These are phyloP conservation scores for Phyllosticta capitalensis DNA, from an alignment of 2,329 filamentous ascomycete species.

Conservation along the genomic window DNA sequence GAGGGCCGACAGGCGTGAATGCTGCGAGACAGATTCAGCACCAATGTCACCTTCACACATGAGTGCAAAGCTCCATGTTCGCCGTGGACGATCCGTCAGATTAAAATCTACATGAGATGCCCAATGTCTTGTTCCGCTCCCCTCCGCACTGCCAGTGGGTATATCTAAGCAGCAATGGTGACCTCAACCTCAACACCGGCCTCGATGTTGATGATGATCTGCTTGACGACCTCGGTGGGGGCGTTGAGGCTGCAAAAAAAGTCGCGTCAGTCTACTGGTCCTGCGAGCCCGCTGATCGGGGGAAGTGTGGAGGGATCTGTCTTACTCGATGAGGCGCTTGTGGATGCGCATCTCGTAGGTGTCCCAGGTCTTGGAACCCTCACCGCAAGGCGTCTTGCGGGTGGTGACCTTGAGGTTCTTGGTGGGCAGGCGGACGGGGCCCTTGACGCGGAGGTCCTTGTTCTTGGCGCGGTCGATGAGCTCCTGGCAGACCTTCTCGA, in stretches of 20 bases:
- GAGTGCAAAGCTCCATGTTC: neutral
- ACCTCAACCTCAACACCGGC: constrained; percentile 90
- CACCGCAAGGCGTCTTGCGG: constrained; percentile 98
- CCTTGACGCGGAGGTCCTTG: constrained; percentile 98
- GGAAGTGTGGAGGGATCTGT: constrained; percentile 17
- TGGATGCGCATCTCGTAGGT: constrained; percentile 98
- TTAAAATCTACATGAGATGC: constrained; percentile 6
- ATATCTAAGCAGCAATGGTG: constrained; percentile 68
- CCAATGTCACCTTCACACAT: neutral
- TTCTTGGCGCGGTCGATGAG: constrained; percentile 96
- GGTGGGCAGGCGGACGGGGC: constrained; percentile 93
- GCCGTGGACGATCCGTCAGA: constrained; percentile 1
- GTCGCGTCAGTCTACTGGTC: neutral
- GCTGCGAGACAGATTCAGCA: neutral
- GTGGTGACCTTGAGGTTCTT: constrained; percentile 95
- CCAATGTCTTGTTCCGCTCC: neutral
- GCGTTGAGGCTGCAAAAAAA: constrained; percentile 62
- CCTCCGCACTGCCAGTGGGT: neutral
- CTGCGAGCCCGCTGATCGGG: neutral
- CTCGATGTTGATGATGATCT: constrained; percentile 94
- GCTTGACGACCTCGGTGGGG: constrained; percentile 94
- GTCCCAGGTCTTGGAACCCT: constrained; percentile 99
- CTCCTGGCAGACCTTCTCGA: constrained; percentile 94
- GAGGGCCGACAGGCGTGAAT: neutral
- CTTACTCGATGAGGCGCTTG: constrained; percentile 92